Conservation (phyloP, 176 grass and related monocot species). For the Calamus simplicifolius region DNA sequence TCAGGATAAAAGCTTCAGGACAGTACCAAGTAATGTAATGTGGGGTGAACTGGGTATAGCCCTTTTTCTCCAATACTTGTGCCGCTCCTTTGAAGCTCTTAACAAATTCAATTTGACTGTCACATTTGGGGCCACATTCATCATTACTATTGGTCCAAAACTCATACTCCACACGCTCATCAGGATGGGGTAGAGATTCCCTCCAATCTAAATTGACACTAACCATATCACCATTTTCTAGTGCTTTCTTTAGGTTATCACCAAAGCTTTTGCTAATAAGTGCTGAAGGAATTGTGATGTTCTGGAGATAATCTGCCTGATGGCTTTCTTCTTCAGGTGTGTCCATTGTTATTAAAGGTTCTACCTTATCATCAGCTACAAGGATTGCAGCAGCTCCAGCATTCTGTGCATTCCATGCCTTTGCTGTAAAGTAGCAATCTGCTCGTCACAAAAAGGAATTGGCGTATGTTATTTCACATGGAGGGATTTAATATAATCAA, state of each 20-base stretch:
- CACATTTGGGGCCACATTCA: constrained; percentile 84
- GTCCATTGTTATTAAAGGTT: constrained; percentile 90
- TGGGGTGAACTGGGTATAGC: constrained; percentile 69
- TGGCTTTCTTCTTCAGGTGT: constrained; percentile 55
- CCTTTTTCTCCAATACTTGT: constrained; percentile 75
- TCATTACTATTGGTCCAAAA: constrained; percentile 93
- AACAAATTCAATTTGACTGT: constrained; percentile 80
- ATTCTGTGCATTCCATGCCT: constrained; percentile 89
- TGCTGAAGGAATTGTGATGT: constrained; percentile 73
- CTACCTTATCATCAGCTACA: constrained; percentile 78
- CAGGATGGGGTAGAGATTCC: constrained; percentile 72
- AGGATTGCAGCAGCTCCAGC: constrained; percentile 71
- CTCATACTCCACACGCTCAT: constrained; percentile 82
- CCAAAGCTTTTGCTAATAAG: constrained; percentile 67
- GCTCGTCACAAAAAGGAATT: not conserved
- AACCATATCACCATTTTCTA: constrained; percentile 54
- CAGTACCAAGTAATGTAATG: constrained; percentile 93
- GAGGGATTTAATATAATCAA: too few species aligned
- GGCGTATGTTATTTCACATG: too few species aligned
- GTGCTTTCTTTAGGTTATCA: constrained; percentile 54
- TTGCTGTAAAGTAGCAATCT: constrained; percentile 88
- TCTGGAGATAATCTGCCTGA: constrained; percentile 42
- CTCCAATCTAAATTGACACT: constrained; percentile 89
- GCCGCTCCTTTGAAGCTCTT: constrained; percentile 82
- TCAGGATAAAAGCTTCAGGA: constrained; percentile 52